Conservation (phyloP, 495 filamentous ascomycete genomes). For the Penicillium silybi region DNA sequence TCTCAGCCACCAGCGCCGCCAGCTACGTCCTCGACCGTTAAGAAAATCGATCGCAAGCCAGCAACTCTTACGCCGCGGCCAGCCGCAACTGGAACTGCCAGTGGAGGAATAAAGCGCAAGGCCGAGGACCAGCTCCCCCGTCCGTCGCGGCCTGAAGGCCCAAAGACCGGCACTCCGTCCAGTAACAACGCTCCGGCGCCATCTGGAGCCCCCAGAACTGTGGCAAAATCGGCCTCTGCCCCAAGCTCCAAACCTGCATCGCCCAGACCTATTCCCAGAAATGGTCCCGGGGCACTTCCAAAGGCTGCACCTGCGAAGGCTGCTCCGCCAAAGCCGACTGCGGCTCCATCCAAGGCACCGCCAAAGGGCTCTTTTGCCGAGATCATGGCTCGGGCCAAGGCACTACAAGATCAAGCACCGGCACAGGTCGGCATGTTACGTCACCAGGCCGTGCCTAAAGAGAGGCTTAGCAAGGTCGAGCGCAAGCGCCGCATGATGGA, state of each 20-base stretch:
- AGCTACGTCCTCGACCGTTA: constrained; percentile 23
- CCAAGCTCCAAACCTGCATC: constrained; percentile 3
- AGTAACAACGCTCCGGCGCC: constrained; percentile 7
- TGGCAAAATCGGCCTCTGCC: constrained; percentile 16
- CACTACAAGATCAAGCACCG: constrained; percentile 33
- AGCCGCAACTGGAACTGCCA: constrained; percentile 14
- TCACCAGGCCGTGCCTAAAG: constrained; percentile 36
- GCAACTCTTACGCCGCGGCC: not conserved
- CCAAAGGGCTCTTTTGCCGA: constrained; percentile 43
- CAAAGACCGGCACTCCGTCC: constrained; percentile 11
- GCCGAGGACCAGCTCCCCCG: constrained; percentile 39
- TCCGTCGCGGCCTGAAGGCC: constrained; percentile 23
- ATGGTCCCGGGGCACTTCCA: constrained; percentile 11
- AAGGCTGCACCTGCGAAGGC: constrained; percentile 5
- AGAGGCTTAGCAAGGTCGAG: constrained; percentile 38
- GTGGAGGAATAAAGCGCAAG: constrained; percentile 40
- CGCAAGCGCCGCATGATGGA: constrained; percentile 36
- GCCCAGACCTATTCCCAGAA: constrained; percentile 19
- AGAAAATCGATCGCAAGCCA: constrained; percentile 25
- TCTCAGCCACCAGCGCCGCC: constrained; percentile 28
- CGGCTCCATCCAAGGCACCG: constrained; percentile 27
- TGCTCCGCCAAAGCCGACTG: constrained; percentile 2
- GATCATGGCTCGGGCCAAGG: constrained; percentile 39
- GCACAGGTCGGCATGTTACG: constrained; percentile 33
- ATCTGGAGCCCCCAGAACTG: constrained; percentile 7